A percentile compares a stretch with the other conserved stretches of the same genome.
Evolutionary conservation across 2,329 filamentous ascomycete species (phyloP).

Genomic region (Aureobasidium sp.): DNA sequence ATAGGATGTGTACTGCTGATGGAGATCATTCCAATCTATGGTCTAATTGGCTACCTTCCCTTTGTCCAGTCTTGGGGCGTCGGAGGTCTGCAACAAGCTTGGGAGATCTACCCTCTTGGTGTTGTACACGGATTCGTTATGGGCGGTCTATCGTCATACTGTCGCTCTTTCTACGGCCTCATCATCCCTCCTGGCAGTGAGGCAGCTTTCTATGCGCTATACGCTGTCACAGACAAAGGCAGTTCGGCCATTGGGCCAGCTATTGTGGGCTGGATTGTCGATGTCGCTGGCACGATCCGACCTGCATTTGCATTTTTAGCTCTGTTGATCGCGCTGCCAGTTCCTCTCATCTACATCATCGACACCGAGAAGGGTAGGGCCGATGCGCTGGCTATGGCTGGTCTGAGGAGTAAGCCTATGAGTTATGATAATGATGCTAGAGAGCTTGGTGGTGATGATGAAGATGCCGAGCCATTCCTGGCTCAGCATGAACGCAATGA

Average conservation of each 20-base stretch:
- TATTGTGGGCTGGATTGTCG: conserved; percentile 83
- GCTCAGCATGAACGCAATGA: neutral
- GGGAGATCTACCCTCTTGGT: conserved; percentile 87
- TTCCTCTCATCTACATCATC: conserved; percentile 72
- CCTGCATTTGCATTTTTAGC: conserved; percentile 80
- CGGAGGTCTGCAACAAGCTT: conserved; percentile 73
- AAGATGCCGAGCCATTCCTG: conserved; percentile 3
- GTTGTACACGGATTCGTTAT: conserved; percentile 84
- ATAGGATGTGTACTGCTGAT: conserved; percentile 77
- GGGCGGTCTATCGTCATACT: conserved; percentile 81
- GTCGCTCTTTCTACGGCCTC: conserved; percentile 80
- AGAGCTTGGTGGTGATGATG: neutral
- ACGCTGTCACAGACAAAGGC: conserved; percentile 93
- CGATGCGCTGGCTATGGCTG: conserved; percentile 23
- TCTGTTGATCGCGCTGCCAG: conserved; percentile 66
- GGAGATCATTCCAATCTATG: conserved; percentile 84
- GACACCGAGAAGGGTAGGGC: conserved; percentile 56
- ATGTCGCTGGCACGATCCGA: conserved; percentile 44
- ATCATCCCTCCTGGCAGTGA: conserved; percentile 87
- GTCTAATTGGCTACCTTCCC: conserved; percentile 74
- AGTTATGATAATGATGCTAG: neutral
- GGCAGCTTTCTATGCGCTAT: conserved; percentile 87
- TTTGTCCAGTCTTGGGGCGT: conserved; percentile 66
- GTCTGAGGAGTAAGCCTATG: neutral
- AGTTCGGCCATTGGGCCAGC: conserved; percentile 85